Evolutionary conservation across 192 early-diverging fungal species (phyloP), one percentile per base, ranked within the genome.

Genomic region (Backusella australiensis): DNA sequence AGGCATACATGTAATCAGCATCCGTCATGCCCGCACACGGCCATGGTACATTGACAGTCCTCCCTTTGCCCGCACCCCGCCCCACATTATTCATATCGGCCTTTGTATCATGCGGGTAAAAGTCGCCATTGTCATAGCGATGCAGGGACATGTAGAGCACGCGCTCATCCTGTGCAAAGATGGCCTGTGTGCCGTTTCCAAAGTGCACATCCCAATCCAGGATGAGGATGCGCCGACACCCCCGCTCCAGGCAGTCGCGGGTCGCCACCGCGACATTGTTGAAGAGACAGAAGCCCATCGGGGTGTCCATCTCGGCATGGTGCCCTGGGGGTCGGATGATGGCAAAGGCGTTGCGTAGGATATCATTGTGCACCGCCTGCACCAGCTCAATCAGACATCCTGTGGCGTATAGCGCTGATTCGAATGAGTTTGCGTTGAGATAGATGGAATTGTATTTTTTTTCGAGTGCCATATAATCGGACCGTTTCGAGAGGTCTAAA

Each of bases 201-300:
- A 97, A 96, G 81, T 98, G 96, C 14, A 98, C 85, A 75, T 98
- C 96, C 96, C 97, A 98, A 74, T 98, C 97, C 19, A 98, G 79
- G 17, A 98, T 92, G 82, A 98, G 80, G 12, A 98, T 86, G 52
- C 86, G 85, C 38, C 85, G 72, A 15, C 83, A 81, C 8, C 84
- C 80, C 3, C 82, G 34, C 29, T 66, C 52, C 67, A 90, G 87
- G 7, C 94, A 71, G 41, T 90, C 89, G 19, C 86, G 82, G 1
- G 93, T 84, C 2, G 96, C 94, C 34, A 98, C 88, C 0, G 94
- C 94, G 1, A 98, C 91, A 81, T 98, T 98, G 82, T 97, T 97
- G 68, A 90, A 86, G 6, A 96, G 63, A 75, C 97, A 97, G 68
- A 97, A 98, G 9, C 96, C 96, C 88, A 91, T 96, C 14, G 90